These are phyloP conservation scores for Paramecium sexaurelia DNA, from an alignment of 73 alveolate species.

Conservation along the genomic window DNA sequence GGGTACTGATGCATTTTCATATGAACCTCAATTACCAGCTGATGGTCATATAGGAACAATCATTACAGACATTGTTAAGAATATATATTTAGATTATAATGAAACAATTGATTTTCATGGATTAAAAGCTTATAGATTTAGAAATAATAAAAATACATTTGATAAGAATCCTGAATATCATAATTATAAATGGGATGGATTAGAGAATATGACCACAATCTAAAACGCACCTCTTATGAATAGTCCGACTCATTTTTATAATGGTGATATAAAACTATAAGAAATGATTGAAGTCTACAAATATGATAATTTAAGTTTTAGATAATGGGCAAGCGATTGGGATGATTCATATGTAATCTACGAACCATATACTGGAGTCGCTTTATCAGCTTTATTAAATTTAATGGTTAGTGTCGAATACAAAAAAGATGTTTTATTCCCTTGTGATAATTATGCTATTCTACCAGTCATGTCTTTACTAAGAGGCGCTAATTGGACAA, in stretches of 20 bases:
- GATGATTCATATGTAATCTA: constrained; percentile 34
- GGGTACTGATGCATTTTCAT: constrained; percentile 56
- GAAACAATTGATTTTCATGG: neutral
- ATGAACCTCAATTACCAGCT: neutral
- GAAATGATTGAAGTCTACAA: constrained; percentile 1
- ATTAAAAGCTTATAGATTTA: constrained; percentile 15
- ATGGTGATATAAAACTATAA: constrained; percentile 27
- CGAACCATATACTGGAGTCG: constrained; percentile 47
- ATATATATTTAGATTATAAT: constrained; percentile 12
- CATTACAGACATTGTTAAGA: constrained; percentile 29
- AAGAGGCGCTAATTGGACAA: constrained; percentile 50
- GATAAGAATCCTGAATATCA: neutral
- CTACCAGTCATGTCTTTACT: neutral
- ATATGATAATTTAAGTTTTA: constrained; percentile 9
- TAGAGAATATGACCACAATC: neutral
- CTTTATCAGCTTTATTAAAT: constrained; percentile 23
- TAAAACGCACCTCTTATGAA: constrained; percentile 41
- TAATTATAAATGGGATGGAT: constrained; percentile 38
- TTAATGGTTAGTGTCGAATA: constrained; percentile 27
- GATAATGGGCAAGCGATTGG: constrained; percentile 39
- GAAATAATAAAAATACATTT: neutral
- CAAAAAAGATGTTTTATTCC: neutral
- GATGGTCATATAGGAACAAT: neutral
- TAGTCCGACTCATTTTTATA: constrained; percentile 25
- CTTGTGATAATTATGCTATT: constrained; percentile 35